phyloP scores from a whole-genome alignment of 2,329 filamentous ascomycete genomes.

The Daldinia eschscholtzii region DNA sequence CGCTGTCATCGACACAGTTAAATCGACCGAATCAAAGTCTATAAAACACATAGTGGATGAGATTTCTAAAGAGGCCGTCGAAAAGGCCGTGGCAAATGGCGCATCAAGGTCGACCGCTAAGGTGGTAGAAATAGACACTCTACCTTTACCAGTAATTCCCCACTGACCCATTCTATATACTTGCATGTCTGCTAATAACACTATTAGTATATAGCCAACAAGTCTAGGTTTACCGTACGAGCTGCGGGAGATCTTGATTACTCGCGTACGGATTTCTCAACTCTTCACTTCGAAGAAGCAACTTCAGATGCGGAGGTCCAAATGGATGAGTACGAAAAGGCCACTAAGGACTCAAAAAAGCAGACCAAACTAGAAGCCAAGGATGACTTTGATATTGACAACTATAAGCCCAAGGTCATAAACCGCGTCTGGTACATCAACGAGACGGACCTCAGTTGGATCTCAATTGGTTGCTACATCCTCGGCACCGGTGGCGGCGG shows the following conservation, averaged over 20 bases:
- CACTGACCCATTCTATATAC: not conserved
- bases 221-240: conserved; percentile 68
- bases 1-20: conserved; percentile 64
- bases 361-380: conserved; percentile 29
- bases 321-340: conserved; percentile 46
- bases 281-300: conserved; percentile 29
- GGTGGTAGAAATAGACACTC: conserved; percentile 65
- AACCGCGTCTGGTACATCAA: conserved; percentile 69
- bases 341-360: conserved; percentile 19
- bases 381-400: conserved; percentile 48
- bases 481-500: conserved; percentile 72
- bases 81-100: conserved; percentile 60
- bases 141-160: conserved; percentile 64
- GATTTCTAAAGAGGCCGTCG: conserved; percentile 58
- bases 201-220: conserved; percentile 63
- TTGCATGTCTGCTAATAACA: conserved; percentile 10
- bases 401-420: conserved; percentile 63
- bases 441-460: conserved; percentile 69
- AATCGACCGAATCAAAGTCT: conserved; percentile 60
- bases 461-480: conserved; percentile 71
- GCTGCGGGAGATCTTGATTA: conserved; percentile 71
- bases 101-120: conserved; percentile 59
- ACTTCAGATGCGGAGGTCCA: conserved; percentile 28
- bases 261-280: conserved; percentile 50
- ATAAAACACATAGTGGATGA: conserved; percentile 56